Evolutionary conservation across 1,284 basidiomycete species (phyloP).

Genomic region (Marasmius fiardii): DNA sequence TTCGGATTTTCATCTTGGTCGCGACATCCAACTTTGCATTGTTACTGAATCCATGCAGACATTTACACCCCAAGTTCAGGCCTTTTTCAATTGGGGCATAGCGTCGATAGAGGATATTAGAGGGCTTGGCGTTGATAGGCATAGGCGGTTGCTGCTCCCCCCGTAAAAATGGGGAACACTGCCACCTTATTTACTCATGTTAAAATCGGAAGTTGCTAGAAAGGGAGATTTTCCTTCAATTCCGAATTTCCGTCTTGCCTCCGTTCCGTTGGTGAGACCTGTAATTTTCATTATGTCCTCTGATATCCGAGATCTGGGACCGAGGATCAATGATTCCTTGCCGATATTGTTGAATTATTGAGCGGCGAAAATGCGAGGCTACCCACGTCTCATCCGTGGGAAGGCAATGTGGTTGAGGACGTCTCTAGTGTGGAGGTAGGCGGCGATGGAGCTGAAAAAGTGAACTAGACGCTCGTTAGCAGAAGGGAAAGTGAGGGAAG

Average conservation of each 20-base stretch:
- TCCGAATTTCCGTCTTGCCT: neutral
- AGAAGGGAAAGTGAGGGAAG: neutral
- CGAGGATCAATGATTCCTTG: neutral
- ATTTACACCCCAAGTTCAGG: constrained; percentile 4
- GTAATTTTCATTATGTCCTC: neutral
- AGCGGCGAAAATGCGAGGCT: constrained; percentile 16
- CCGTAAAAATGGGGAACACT: neutral
- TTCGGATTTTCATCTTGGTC: constrained; percentile 97
- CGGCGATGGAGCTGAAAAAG: constrained; percentile 4
- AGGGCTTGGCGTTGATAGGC: no score
- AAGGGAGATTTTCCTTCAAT: no score
- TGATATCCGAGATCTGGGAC: constrained; percentile 2
- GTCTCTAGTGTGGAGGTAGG: constrained; percentile 7
- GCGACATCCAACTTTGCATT: no score
- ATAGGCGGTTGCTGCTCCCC: neutral
- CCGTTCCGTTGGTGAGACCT: neutral
- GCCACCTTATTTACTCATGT: constrained; percentile 2
- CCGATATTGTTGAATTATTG: neutral
- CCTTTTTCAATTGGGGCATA: neutral
- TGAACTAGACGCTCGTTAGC: neutral
- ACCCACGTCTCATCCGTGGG: constrained; percentile 5
- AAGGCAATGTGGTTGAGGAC: neutral
- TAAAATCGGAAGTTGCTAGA: neutral
- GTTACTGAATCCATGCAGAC: no score
- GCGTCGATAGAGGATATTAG: no score